Evolutionary conservation across 1,284 basidiomycete genomes (phyloP).

Genomic region (Paramarasmius palmivorus): DNA sequence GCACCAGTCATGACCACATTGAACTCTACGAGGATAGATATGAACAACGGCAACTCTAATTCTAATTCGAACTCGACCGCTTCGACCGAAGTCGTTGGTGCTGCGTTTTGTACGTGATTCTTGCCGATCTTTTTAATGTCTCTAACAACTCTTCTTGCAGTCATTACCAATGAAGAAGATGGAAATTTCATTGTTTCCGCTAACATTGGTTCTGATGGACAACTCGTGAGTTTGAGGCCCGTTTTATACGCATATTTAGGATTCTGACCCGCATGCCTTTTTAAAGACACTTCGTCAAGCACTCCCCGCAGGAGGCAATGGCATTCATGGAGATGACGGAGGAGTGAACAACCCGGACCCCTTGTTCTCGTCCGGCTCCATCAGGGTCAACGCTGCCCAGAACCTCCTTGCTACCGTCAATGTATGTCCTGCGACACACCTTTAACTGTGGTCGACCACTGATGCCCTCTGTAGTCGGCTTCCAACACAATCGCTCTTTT

Average conservation of each 20-base stretch:
- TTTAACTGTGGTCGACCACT: too few species aligned
- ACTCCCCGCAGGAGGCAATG: slow-evolving; percentile 6
- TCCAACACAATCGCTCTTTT: slow-evolving; percentile 49
- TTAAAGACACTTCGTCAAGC: slow-evolving; percentile 4
- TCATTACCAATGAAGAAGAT: slow-evolving; percentile 34
- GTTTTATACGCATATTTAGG: not conserved
- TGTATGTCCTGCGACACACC: too few species aligned
- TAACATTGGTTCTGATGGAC: slow-evolving; percentile 27
- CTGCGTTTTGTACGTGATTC: slow-evolving; percentile 6
- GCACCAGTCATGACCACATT: too few species aligned
- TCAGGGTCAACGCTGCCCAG: slow-evolving; percentile 6
- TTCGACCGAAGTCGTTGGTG: slow-evolving; percentile 4
- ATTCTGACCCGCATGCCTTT: not conserved
- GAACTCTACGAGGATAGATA: slow-evolving; percentile 7
- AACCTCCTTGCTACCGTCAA: slow-evolving; percentile 11
- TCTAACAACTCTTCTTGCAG: slow-evolving; percentile 17
- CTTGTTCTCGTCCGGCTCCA: slow-evolving; percentile 4
- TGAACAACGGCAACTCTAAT: too few species aligned
- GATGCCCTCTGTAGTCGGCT: slow-evolving; percentile 32
- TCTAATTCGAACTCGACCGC: too few species aligned
- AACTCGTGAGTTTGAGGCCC: slow-evolving; percentile 23
- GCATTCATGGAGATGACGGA: slow-evolving; percentile 5
- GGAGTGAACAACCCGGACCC: slow-evolving; percentile 1
- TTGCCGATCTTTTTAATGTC: not conserved
- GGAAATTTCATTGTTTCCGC: slow-evolving; percentile 33